Base-by-base conservation (phyloP, 345 rosid species). In the Populus pruinosa region DNA sequence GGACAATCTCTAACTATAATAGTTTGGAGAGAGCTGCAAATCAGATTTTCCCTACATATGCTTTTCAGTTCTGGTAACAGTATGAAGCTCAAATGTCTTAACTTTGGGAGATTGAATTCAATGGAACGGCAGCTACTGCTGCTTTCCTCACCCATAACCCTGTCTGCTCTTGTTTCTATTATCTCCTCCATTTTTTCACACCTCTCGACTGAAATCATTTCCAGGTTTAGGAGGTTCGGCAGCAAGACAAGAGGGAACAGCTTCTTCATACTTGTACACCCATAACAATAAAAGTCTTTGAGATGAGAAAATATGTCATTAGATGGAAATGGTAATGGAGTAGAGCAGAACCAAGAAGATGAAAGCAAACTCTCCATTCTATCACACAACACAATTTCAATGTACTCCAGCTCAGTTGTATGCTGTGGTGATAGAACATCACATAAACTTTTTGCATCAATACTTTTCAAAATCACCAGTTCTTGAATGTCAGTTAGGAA, bases 111-210 rank as follows among this genome's bases (percentile, higher is more conserved):
- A 14, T 17, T 18, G 67, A 21, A 47, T 6, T 41, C 25, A 5
- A 3, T 55, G 41, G 59, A 63, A 63, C 18, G 16, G 18, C 23
- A 53, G 59, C 59, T 20, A 53, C 59, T 53, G 25, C 23, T 55
- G 11, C 23, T 55, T 55, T 55, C 61, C 7, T 18, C n/a, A 4
- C n/a, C 43, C 23, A 41, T 41, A 56, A 36, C 71, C 14, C 47
- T 43, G 21, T 36, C 5, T 11, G 8, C 31, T 8, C 61, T 29
- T 23, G 62, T 38, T 79, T 25, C 74, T 41, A 78, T 76, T 78
- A 85, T 77, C 69, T 79, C 82, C 79, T 73, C 79, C 73, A 81
- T 21, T 39, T 67, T 4, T 2, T 5, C 1, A 71, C 83, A 79
- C 16, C 62, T 36, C 41, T 25, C 18, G 64, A 33, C 65, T 29